Conservation (phyloP, 257 asterid genomes). For the Jasminum sambac region DNA sequence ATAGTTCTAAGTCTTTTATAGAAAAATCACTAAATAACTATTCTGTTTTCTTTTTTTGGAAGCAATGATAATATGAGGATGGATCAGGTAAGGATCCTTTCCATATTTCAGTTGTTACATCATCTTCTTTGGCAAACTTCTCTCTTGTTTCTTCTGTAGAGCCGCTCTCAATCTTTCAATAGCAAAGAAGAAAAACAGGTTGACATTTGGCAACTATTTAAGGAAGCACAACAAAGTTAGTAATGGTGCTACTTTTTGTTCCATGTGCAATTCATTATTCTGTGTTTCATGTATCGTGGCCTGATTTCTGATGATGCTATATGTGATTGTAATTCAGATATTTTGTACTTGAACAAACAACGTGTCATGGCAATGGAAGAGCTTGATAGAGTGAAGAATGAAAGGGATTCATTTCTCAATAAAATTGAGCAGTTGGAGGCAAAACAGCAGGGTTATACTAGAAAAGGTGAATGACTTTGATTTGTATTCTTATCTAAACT, state of each 20-base stretch:
- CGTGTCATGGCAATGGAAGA: slow-evolving; percentile 73
- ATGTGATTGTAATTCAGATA: slow-evolving; percentile 53
- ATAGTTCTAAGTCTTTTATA: slow-evolving; percentile 11
- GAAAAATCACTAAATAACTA: slow-evolving; percentile 18
- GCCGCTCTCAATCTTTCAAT: slow-evolving; percentile 26
- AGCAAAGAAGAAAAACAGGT: slow-evolving; percentile 40
- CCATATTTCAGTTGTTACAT: neutral
- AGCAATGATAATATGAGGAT: slow-evolving; percentile 34
- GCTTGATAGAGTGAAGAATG: slow-evolving; percentile 60
- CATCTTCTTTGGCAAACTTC: slow-evolving; percentile 18
- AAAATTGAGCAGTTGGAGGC: slow-evolving; percentile 54
- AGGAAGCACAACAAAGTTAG: slow-evolving; percentile 77
- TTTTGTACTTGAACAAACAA: slow-evolving; percentile 63
- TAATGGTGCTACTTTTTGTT: slow-evolving; percentile 15
- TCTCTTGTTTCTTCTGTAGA: slow-evolving; percentile 30
- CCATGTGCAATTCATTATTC: slow-evolving; percentile 5
- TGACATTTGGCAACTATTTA: slow-evolving; percentile 68
- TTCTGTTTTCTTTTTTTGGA: slow-evolving; percentile 35
- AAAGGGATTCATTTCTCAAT: slow-evolving; percentile 49
- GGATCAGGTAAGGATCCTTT: slow-evolving; percentile 37
- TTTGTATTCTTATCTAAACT: slow-evolving; percentile 19
- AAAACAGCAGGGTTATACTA: slow-evolving; percentile 29
- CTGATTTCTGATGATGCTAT: slow-evolving; percentile 17
- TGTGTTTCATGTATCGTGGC: slow-evolving; percentile 1
- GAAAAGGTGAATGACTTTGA: slow-evolving; percentile 44